Base-by-base conservation (phyloP, 192 early-diverging fungal genomes). In the Mortierella claussenii region DNA sequence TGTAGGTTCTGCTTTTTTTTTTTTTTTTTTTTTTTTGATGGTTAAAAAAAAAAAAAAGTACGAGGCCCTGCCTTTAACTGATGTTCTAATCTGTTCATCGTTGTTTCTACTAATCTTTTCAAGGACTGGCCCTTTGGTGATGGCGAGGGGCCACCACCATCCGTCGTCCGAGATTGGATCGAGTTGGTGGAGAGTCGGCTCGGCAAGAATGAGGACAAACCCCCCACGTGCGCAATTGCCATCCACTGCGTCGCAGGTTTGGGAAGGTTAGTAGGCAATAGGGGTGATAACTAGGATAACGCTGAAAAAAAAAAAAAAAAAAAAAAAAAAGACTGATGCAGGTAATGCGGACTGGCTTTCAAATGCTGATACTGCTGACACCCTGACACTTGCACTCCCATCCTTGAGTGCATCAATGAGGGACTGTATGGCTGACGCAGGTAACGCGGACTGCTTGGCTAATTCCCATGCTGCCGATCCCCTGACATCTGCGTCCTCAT, bases 221-320 rank as follows among this genome's bases (percentile, higher is more conserved):
- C 33, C 21, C 82, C 79, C 2, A 26, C 70, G 1, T 67, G 79
- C 24, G 13, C 69, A 15, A 86, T 89, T 70, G 90, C 88, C 9
- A 87, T 88, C 42, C 92, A 94, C 65, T 94, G 92, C 76, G 91
- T 94, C 10, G 92, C 92, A 31, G 92, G 92, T 6, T 80, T 94
- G 20, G 92, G 92, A 68, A 81, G 89, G 89, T 90, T 75, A 63
- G 30, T 7, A n/a, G 23, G 30, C 12, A 52, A 40, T 40, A 13
- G 37, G 13, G 37, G 8, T 40, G 37, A 40, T 40, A 40, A 10
- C 13, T 13, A 40, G n/a, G n/a, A n/a, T n/a, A n/a, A n/a, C n/a
- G n/a, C 13, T 13, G 13, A 10, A 40, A 10, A 40, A 40, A 40
- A 40, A 40, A 13, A 40, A 7, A 10, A 40, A 40, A 40, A 40